Conservation (phyloP, 192 early-diverging fungal species). For the Podila epicladia region DNA sequence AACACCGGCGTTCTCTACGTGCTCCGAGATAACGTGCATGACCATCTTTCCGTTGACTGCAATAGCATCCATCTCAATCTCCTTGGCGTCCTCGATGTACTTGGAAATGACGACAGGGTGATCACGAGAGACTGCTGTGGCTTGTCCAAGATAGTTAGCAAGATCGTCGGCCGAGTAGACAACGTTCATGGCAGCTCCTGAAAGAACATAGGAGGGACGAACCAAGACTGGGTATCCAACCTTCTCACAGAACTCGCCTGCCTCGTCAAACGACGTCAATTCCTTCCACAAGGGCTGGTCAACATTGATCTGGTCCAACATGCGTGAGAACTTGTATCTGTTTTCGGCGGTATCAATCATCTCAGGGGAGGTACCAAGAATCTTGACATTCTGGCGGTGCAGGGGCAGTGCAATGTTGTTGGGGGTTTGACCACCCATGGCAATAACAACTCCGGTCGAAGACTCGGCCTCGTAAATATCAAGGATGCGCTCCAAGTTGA, state of each 20-base stretch:
- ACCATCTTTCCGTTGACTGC: slow-evolving; percentile 91
- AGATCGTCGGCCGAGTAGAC: slow-evolving; percentile 90
- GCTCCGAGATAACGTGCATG: slow-evolving; percentile 96
- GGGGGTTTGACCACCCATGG: slow-evolving; percentile 97
- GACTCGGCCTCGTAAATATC: slow-evolving; percentile 97
- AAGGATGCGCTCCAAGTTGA: slow-evolving; percentile 92
- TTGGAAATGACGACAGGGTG: slow-evolving; percentile 98
- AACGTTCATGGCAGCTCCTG: slow-evolving; percentile 97
- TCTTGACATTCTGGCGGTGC: slow-evolving; percentile 90
- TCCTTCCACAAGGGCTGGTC: slow-evolving; percentile 99
- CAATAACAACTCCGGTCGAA: slow-evolving; percentile 88
- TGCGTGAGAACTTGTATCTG: slow-evolving; percentile 97
- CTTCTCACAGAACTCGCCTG: slow-evolving; percentile 83
- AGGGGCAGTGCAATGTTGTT: slow-evolving; percentile 97
- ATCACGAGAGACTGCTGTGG: slow-evolving; percentile 91
- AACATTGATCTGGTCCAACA: slow-evolving; percentile 95
- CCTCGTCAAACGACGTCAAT: slow-evolving; percentile 88
- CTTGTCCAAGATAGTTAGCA: slow-evolving; percentile 85
- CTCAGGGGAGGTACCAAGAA: slow-evolving; percentile 95
- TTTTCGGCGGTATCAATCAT: slow-evolving; percentile 98
- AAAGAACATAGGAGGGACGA: slow-evolving; percentile 97
- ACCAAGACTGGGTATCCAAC: slow-evolving; percentile 97
- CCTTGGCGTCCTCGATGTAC: slow-evolving; percentile 98
- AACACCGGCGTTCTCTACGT: slow-evolving; percentile 99
- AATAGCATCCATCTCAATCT: slow-evolving; percentile 99